Conservation (phyloP, 176 grass and related monocot genomes). For the Avena sativa region DNA sequence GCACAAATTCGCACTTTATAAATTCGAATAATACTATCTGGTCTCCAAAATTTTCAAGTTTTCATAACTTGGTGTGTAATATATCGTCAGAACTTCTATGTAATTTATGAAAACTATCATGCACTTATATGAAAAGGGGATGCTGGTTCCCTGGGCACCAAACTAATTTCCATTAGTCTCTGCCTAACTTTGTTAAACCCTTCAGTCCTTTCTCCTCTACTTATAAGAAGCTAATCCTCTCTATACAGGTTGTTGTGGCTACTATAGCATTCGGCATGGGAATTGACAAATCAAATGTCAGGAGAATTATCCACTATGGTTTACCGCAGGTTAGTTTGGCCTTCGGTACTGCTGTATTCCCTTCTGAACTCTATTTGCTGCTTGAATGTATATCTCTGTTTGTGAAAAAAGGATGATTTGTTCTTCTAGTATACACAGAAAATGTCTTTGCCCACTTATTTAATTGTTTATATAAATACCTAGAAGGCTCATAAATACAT, state of each 20-base stretch:
- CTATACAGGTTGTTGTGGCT: constrained; percentile 88
- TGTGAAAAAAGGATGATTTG: not conserved
- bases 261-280: constrained; percentile 99
- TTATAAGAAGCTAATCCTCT: constrained; percentile 34
- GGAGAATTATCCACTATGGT: constrained; percentile 96
- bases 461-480: constrained; percentile 38
- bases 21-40: not conserved
- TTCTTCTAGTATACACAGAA: constrained; percentile 13
- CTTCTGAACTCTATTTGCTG: not conserved
- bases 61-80: not conserved
- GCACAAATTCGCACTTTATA: not conserved
- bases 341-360: constrained; percentile 29
- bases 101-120: not conserved
- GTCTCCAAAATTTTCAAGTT: not conserved
- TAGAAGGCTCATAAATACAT: constrained; percentile 25
- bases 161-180: not conserved
- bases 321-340: constrained; percentile 74
- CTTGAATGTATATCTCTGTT: not conserved
- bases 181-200: constrained; percentile 19
- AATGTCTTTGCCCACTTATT: constrained; percentile 26
- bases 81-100: not conserved
- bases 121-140: not conserved
- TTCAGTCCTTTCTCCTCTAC: constrained; percentile 15
- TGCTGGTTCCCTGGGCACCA: not conserved
- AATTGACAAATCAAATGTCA: constrained; percentile 95